Percentiles rank a stretch among this genome's conserved stretches.
phyloP scores from a whole-genome alignment of 108 stramenopile species.

The Nannochloropsis granulata region DNA sequence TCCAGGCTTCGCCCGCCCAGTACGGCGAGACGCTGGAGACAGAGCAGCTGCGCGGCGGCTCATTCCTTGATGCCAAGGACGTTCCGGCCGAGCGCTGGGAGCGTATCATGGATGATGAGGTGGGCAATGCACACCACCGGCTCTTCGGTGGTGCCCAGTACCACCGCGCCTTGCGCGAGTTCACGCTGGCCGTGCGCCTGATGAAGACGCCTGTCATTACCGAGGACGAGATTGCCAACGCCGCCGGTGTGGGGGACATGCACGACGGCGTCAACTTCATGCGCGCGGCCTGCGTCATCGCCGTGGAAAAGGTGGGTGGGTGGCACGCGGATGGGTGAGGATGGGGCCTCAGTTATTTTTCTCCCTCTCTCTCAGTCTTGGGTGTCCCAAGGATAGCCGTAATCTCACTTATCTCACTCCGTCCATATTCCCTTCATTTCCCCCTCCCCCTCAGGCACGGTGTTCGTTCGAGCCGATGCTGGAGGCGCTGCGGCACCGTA shows the following conservation, averaged over 20 bases:
- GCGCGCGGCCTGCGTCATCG: conserved; percentile 74
- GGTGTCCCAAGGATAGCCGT: neutral
- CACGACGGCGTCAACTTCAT: conserved; percentile 85
- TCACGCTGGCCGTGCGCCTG: conserved; percentile 62
- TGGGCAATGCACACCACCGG: conserved; percentile 47
- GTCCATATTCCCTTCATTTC: neutral
- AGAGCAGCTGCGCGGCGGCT: conserved; percentile 57
- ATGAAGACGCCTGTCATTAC: conserved; percentile 57
- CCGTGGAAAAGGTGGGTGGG: conserved; percentile 53
- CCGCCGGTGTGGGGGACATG: conserved; percentile 71
- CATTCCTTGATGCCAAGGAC: conserved; percentile 42
- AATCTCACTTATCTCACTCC: neutral
- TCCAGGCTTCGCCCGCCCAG: conserved; percentile 54
- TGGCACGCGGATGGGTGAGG: neutral
- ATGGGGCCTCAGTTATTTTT: too few relatives aligned
- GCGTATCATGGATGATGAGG: conserved; percentile 30
- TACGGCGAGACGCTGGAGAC: conserved; percentile 72
- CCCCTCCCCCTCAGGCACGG: conserved; percentile 37
- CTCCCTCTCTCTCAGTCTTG: neutral
- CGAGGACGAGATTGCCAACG: conserved; percentile 84
- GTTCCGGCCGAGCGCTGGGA: conserved; percentile 32
- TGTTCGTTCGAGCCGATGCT: conserved; percentile 63
- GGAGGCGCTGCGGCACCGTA: conserved; percentile 45
- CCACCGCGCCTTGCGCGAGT: conserved; percentile 68
- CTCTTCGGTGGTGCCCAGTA: conserved; percentile 83